Conservation (phyloP, 2,329 filamentous ascomycete species). For the Septoria linicola region DNA sequence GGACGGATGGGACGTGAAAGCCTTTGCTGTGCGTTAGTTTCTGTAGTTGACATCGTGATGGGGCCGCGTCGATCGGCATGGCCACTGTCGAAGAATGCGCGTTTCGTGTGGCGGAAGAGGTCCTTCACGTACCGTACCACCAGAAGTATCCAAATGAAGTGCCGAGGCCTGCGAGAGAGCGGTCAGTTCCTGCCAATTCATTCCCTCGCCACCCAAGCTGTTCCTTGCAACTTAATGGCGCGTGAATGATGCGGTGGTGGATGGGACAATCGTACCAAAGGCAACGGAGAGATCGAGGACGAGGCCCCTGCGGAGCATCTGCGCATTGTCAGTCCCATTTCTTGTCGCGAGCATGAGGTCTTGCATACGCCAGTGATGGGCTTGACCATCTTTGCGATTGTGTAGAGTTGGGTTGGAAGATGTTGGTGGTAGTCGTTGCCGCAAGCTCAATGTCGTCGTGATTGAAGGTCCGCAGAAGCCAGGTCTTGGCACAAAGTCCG, state of each 20-base stretch:
- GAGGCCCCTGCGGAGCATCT: constrained; percentile 66
- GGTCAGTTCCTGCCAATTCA: constrained; percentile 5
- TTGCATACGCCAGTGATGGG: constrained; percentile 53
- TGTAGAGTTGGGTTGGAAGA: constrained; percentile 1
- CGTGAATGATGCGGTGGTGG: not conserved
- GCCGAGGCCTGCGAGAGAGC: constrained; percentile 55
- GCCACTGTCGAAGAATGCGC: not conserved
- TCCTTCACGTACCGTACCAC: constrained; percentile 60
- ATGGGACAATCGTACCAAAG: constrained; percentile 64
- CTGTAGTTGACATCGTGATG: constrained; percentile 5
- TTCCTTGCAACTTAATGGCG: not conserved
- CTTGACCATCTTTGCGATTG: constrained; percentile 41
- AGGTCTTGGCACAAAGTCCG: not conserved
- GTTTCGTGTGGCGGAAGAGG: constrained; percentile 6
- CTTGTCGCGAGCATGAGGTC: constrained; percentile 13
- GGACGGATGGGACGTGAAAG: constrained; percentile 64
- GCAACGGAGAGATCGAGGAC: constrained; percentile 67
- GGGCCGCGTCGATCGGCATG: not conserved
- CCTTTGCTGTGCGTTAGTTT: constrained; percentile 42
- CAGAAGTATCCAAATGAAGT: constrained; percentile 63
- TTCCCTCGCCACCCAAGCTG: not conserved
- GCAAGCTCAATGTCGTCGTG: constrained; percentile 13
- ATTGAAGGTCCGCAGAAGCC: constrained; percentile 5
- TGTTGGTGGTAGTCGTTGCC: constrained; percentile 2
- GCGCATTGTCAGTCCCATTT: constrained; percentile 29